A percentile compares a stretch with the other conserved stretches of the same genome.
phyloP scores from a whole-genome alignment of 129 eudicot genomes.

The Glebionis coronaria region DNA sequence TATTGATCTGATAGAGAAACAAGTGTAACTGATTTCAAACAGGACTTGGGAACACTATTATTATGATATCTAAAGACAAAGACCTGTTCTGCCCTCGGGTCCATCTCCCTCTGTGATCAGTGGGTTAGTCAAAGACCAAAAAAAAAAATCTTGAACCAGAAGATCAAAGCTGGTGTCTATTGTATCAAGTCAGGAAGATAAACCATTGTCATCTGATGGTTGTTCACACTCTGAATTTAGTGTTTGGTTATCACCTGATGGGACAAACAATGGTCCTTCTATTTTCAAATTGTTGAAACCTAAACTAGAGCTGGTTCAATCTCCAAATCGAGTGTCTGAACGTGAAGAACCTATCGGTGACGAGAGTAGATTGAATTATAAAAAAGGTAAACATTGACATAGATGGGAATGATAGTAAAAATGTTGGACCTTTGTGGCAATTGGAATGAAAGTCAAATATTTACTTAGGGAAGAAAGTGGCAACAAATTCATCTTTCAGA shows the following conservation, averaged over 20 bases:
- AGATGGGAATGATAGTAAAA: slow-evolving; percentile 44
- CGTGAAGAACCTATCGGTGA: slow-evolving; percentile 78
- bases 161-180: slow-evolving; percentile 81
- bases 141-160: slow-evolving; percentile 76
- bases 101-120: slow-evolving; percentile 72
- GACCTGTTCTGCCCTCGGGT: slow-evolving; percentile 45
- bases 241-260: slow-evolving; percentile 42
- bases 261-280: slow-evolving; percentile 39
- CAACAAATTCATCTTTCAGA: no score
- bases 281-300: slow-evolving; percentile 42
- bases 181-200: slow-evolving; percentile 66
- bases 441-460: no score
- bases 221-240: slow-evolving; percentile 67
- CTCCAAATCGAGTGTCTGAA: slow-evolving; percentile 76
- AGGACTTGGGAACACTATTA: no score
- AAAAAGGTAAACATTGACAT: no score
- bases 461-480: slow-evolving; percentile 49
- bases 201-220: slow-evolving; percentile 55
- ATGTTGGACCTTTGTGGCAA: slow-evolving; percentile 39
- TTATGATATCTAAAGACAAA: no score
- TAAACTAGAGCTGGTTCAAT: slow-evolving; percentile 56
- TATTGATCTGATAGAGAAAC: no score
- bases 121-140: slow-evolving; percentile 96
- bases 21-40: no score
- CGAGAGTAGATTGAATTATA: no score